Conservation (phyloP, 352 stramenopile species). For the Pythium apleroticum region DNA sequence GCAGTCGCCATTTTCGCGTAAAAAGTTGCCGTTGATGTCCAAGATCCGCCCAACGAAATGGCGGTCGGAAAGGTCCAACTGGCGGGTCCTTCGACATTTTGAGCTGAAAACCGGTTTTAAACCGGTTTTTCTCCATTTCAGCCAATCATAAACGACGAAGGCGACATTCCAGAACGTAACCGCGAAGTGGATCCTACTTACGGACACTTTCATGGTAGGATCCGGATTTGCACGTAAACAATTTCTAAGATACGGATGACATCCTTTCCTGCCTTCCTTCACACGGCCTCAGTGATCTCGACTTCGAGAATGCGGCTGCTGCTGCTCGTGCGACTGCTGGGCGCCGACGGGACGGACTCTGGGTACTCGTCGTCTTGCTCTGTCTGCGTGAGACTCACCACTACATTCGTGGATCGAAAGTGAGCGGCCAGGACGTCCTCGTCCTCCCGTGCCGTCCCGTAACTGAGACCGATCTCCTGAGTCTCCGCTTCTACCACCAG, state of each 20-base stretch:
- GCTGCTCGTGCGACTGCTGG: constrained; percentile 13
- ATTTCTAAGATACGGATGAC: constrained; percentile 3
- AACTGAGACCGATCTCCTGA: not conserved
- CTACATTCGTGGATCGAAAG: constrained; percentile 8
- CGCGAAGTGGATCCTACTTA: not conserved
- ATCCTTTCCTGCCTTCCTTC: no score
- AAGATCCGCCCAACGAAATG: constrained; percentile 18
- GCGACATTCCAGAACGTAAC: constrained; percentile 13
- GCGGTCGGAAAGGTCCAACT: not conserved
- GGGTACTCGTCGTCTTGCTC: not conserved
- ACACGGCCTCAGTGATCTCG: constrained; percentile 34
- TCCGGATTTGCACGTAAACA: constrained; percentile 8
- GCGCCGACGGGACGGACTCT: constrained; percentile 14
- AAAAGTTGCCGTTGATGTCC: constrained; percentile 24
- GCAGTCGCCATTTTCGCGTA: constrained; percentile 7
- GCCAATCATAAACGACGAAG: constrained; percentile 7
- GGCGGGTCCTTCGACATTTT: constrained; percentile 14
- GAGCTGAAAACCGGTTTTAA: not conserved
- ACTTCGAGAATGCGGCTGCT: constrained; percentile 23
- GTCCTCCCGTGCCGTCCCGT: not conserved
- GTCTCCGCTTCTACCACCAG: not conserved
- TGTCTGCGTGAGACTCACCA: not conserved
- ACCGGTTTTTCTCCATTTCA: not conserved
- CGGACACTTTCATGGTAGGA: constrained; percentile 5
- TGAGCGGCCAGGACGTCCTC: constrained; percentile 5